Base-by-base conservation (phyloP, 305 asterid genomes). In the Fraxinus dipetala region DNA sequence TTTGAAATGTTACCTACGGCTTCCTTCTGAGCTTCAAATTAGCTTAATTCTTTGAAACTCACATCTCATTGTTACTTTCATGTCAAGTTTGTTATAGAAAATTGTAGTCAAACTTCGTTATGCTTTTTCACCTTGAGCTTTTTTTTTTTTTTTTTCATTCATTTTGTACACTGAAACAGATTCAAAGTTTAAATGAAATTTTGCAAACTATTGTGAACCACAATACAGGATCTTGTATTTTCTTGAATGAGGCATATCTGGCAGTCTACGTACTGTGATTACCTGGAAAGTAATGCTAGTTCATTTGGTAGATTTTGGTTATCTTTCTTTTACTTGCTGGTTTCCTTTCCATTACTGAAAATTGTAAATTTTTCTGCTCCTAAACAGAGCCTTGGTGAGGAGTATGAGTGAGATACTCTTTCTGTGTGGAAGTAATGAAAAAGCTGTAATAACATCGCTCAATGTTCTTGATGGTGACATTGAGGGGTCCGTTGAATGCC, bases 381-480 rank as follows among this genome's bases (percentile, higher is more conserved):
- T 74, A 43, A 59, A 76, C 97, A 95, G 98, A 83, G 97, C 99
- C 81, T 85, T 94, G 91, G 93, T 95, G 76, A 94, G 86, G 85
- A 91, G 96, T 86, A 95, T 95, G 97, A 80, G 90, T 35, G 99
- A 95, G 91, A 93, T 95, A 80, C 94, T 94, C 86, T 94, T 95
- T 90, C 90, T 90, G 51, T 94, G 97, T 77, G 98, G 98, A 86
- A 89, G 85, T 61, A 90, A 87, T 84, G 87, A 90, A 85, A 89
- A 91, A 76, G 98, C 94, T 22, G 89, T 90, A n/a, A 88, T 93
- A 87, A 97, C 94, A 34, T 89, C 97, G 67, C 80, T 94, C 67
- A 85, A 88, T 86, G 81, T 84, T 82, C 88, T 85, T 81, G 88
- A 88, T 48, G 40, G 83, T 85, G 90, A 87, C 72, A 38, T 20